These are phyloP conservation scores for Pelargonium nanum DNA, from an alignment of 345 rosid genomes.

Conservation along the genomic window DNA sequence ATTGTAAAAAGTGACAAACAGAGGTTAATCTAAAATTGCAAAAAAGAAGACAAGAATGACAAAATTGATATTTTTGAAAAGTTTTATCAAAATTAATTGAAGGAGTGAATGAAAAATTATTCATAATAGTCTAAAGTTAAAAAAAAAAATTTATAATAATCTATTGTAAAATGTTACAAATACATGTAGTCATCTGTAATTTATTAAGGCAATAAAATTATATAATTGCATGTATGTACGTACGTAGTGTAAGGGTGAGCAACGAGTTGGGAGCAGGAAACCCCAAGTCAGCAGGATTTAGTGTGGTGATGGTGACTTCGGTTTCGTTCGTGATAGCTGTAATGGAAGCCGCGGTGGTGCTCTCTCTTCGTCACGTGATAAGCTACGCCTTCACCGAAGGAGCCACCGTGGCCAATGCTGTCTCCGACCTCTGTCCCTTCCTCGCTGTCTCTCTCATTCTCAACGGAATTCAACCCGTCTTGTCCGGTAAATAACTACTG, in stretches of 20 bases:
- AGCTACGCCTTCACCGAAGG: conserved; percentile 39
- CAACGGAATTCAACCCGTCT: conserved; percentile 35
- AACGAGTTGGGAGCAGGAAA: conserved; percentile 39
- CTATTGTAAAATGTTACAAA: background rate
- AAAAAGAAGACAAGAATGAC: too few relatives aligned
- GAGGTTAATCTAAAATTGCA: too few relatives aligned
- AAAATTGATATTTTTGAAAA: too few relatives aligned
- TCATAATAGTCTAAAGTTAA: too few relatives aligned
- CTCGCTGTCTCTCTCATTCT: conserved; percentile 28
- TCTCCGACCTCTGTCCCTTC: conserved; percentile 29
- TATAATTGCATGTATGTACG: too few relatives aligned
- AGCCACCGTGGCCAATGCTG: conserved; percentile 25
- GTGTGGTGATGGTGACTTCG: conserved; percentile 22
- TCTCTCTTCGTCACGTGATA: conserved; percentile 27
- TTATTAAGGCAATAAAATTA: background rate
- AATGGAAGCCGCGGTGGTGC: conserved; percentile 16
- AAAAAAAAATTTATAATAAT: too few relatives aligned
- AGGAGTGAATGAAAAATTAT: too few relatives aligned
- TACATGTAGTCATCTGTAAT: background rate
- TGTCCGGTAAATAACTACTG: conserved; percentile 37
- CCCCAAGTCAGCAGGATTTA: conserved; percentile 28
- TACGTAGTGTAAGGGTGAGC: conserved; percentile 29
- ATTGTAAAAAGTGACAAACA: too few relatives aligned
- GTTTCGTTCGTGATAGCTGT: conserved; percentile 22
- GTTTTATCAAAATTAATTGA: too few relatives aligned